Percentiles rank a stretch among this genome's conserved stretches.
Evolutionary conservation across 2,329 filamentous ascomycete species (phyloP).

Genomic region (Exophiala alcalophila): DNA sequence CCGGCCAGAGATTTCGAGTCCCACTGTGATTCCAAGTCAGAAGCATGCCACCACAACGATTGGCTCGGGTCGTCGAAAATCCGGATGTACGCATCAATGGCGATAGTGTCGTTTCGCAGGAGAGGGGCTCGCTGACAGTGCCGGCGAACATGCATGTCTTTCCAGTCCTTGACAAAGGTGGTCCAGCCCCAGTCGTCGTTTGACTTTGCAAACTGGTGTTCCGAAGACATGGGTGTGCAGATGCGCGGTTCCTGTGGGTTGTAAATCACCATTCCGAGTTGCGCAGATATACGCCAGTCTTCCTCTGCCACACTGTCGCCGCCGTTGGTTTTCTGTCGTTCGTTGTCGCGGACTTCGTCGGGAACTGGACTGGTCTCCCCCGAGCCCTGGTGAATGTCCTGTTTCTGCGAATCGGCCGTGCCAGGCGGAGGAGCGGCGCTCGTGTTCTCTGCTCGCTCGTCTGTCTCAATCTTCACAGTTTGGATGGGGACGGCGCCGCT

Average conservation of each 20-base stretch:
- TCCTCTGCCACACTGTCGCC: constrained; percentile 14
- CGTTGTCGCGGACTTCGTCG: constrained; percentile 1
- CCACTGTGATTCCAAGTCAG: constrained; percentile 49
- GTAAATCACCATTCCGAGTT: constrained; percentile 61
- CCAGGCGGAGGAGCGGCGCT: not conserved
- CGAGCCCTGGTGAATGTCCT: constrained; percentile 5
- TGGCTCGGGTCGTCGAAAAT: constrained; percentile 59
- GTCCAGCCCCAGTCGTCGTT: constrained; percentile 64
- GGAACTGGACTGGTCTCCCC: constrained; percentile 1
- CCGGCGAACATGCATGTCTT: constrained; percentile 57
- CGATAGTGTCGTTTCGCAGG: constrained; percentile 59
- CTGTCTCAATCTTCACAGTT: constrained; percentile 12
- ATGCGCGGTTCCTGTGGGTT: constrained; percentile 62
- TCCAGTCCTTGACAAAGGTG: constrained; percentile 58
- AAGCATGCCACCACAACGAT: constrained; percentile 60
- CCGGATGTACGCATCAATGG: constrained; percentile 61
- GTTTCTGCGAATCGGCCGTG: constrained; percentile 3
- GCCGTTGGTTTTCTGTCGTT: constrained; percentile 1
- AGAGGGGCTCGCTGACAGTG: constrained; percentile 58
- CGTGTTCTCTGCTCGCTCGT: constrained; percentile 9
- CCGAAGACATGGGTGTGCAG: constrained; percentile 54
- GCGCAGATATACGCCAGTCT: constrained; percentile 54
- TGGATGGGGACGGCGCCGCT: constrained; percentile 29
- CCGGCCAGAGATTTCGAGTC: constrained; percentile 58
- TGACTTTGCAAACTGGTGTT: constrained; percentile 58